Base-by-base conservation (phyloP, 257 asterid genomes). In the Echium plantagineum region DNA sequence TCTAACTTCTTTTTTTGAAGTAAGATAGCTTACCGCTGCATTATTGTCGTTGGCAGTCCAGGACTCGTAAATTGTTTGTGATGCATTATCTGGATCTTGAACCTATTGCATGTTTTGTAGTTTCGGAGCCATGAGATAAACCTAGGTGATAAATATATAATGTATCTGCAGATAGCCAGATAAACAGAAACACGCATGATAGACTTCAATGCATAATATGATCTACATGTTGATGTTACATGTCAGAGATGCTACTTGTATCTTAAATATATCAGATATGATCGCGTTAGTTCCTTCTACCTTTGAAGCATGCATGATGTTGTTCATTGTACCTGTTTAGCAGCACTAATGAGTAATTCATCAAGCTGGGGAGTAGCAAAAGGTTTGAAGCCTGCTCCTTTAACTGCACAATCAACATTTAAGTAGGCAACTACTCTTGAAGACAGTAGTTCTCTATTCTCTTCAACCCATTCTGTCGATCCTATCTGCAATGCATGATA, bases 401-500 rank as follows among this genome's bases (percentile, higher is more conserved):
- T 57, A 61, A 90, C 95, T 63, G 95, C 95, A 62, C 63, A 5
- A 62, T 84, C 97, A 15, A 90, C 93, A 65, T 90, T 90, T 77
- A 90, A 75, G 80, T 90, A 86, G 57, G 91, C 95, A 16, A 90
- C 82, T 4, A 72, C 90, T 70, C 80, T 73, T 21, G 97, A 69
- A 52, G 73, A 73, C 72, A 90, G 69, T 79, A 84, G 75, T 74
- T 90, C 84, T 70, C 90, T 63, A 71, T 90, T 90, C 78, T 90
- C 95, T 75, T 90, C 97, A 71, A 86, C 94, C 95, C 95, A 90
- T 68, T 86, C 95, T 7, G 88, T 78, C 18, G 95, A 90, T 54
- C 97, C 97, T 68, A 81, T 72, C 95, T 86, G 86, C 52, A 68
- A 22, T 53, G 16, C 5, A 18, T 57, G 61, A 32, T 62, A 16